Base-by-base conservation (phyloP, 306 rosid genomes). In the Aeschynomene evenia region DNA sequence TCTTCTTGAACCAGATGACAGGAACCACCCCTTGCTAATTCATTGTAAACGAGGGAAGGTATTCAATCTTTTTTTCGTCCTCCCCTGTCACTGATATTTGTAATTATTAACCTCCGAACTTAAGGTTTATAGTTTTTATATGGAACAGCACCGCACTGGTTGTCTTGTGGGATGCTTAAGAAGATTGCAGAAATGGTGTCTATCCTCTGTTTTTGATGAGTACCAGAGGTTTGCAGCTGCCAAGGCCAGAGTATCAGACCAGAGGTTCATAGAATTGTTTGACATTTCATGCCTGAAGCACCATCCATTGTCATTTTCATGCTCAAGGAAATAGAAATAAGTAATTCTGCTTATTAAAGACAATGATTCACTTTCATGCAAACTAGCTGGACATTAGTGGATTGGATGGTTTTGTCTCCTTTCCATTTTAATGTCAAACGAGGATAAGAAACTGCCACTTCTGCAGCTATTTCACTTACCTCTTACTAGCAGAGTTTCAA, bases 41-140 rank as follows among this genome's bases (percentile, higher is more conserved):
- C 94, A 88, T 56, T 88, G 88, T 71, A 88, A 85, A 80, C 79
- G 90, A 28, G 94, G 94, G 64, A 88, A 85, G 90, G 94, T 85
- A 63, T 9, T 37, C 40, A 18, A 7, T 19, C 5, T 12, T 18
- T 7, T 7, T 33, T 49, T 13, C n/a, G 15, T 31, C 20, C 31
- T 28, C 28, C 14, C 22, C 37, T 77, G 19, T 45, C 21, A 45
- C 55, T 58, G 2, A 14, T 14, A 7, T 10, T 56, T 49, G 36
- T 50, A 46, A 31, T 43, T 58, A 5, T 63, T 43, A 48, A 57
- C 73, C 73, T n/a, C 63, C 15, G 10, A 45, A 45, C 51, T 43
- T 12, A 28, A 31, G 54, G 51, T 0, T 8, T 13, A 31, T 42
- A n/a, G 58, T 24, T 70, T 65, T 45, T 71, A 20, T 74, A 22